phyloP scores from a whole-genome alignment of 2,329 filamentous ascomycete genomes.

The Trichoderma semiorbis region DNA sequence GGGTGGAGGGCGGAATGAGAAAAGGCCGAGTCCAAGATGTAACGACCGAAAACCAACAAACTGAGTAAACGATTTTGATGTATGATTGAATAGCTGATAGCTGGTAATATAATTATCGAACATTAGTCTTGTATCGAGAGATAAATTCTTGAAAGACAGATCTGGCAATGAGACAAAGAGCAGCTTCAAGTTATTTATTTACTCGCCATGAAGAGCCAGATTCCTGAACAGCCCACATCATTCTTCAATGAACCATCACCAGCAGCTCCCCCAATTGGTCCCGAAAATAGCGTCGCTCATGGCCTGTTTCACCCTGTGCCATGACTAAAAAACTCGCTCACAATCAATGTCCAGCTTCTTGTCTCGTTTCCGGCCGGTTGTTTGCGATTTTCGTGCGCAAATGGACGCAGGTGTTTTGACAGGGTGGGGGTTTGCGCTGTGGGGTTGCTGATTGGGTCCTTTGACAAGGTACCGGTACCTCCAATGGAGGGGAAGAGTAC shows the following conservation, averaged over 20 bases:
- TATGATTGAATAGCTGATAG: neutral
- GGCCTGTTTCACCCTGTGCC: neutral
- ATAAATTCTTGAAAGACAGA: neutral
- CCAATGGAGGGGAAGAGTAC: neutral
- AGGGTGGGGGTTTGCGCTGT: neutral
- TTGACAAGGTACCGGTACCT: neutral
- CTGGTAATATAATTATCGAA: neutral
- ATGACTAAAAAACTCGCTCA: slow-evolving; percentile 9
- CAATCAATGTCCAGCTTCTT: neutral
- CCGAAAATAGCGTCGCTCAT: neutral
- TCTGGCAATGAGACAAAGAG: neutral
- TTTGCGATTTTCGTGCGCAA: slow-evolving; percentile 3
- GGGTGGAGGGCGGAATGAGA: neutral
- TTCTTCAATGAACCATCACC: neutral
- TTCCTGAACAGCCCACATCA: neutral
- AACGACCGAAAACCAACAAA: neutral
- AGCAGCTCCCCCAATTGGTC: neutral
- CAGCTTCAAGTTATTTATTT: neutral
- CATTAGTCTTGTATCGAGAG: neutral
- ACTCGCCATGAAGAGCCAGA: neutral
- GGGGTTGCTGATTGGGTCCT: neutral
- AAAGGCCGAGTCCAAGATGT: neutral
- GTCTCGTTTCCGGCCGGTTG: neutral
- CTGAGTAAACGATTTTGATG: neutral
- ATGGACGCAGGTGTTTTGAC: neutral